A percentile compares a stretch with the other conserved stretches of the same genome.
Conservation (phyloP, 2,329 filamentous ascomycete species). For the Rachicladosporium sp. region DNA sequence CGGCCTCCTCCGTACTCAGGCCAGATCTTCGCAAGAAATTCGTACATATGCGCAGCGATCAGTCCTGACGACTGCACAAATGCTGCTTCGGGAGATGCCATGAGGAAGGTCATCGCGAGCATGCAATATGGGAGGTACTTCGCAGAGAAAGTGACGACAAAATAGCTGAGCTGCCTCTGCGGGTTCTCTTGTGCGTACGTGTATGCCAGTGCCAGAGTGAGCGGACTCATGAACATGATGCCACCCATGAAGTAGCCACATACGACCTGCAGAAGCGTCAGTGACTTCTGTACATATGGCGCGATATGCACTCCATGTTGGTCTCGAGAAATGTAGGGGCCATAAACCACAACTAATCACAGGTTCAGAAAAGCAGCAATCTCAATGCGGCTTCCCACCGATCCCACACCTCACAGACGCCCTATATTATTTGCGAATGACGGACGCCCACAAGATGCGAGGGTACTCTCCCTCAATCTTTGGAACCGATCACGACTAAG, state of each 20-base stretch:
- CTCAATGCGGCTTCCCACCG: constrained; percentile 42
- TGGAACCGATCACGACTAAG: constrained; percentile 44
- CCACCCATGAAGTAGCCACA: constrained; percentile 38
- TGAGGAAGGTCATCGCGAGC: constrained; percentile 61
- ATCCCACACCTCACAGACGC: constrained; percentile 36
- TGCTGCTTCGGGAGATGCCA: constrained; percentile 45
- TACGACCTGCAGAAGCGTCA: constrained; percentile 18
- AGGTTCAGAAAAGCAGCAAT: constrained; percentile 44
- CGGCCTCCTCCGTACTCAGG: constrained; percentile 76
- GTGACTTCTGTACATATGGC: constrained; percentile 3
- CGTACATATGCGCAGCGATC: constrained; percentile 74
- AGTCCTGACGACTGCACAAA: constrained; percentile 64
- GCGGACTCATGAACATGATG: constrained; percentile 40
- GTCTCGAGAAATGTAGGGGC: constrained; percentile 46
- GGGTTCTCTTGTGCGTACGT: constrained; percentile 79
- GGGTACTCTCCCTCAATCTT: constrained; percentile 42
- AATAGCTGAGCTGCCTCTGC: constrained; percentile 62
- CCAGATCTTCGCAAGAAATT: constrained; percentile 80
- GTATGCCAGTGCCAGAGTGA: constrained; percentile 72
- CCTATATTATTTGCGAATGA: constrained; percentile 39
- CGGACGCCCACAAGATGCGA: constrained; percentile 34
- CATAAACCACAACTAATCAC: constrained; percentile 43
- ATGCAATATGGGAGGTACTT: constrained; percentile 72
- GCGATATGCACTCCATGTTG: neutral
- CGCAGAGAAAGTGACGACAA: constrained; percentile 71